Evolutionary conservation across 2,329 filamentous ascomycete genomes (phyloP), one percentile per base, ranked within the genome.

Genomic region (Fusarium sp.): DNA sequence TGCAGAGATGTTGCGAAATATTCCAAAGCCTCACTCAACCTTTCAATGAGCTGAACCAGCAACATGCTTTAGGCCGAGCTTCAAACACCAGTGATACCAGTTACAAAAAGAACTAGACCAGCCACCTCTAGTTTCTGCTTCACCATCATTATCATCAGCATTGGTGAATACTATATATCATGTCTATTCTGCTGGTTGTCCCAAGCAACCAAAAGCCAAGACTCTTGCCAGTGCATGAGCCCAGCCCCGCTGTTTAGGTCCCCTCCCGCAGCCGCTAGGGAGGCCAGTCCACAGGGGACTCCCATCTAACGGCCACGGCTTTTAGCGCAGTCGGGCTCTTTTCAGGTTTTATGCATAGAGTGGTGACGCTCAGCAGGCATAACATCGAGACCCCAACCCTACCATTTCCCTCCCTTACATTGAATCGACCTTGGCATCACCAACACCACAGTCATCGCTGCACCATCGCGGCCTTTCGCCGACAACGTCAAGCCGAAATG

Each of bases 401-500:
- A 19, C 19, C 53, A 52, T 62, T 53, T 48, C 32, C 48, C 56
- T 53, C 44, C 56, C 51, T 57, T 48, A 35, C 37, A 35, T 51
- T 15, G 38, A 45, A 35, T 31, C 45, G 49, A 39, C 53, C 36
- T 53, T 48, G 32, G 57, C 29, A 25, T 51, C 49, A 17, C 47
- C 48, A 57, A 11, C 46, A 56, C 51, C 47, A 50, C 41, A 56
- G 17, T 42, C 31, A 25, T 25, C 23, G 39, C 52, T 33, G 31
- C 29, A 38, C 32, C 56, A 55, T 51, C 47, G 49, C 48, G 61
- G 61, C 51, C 43, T 41, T 45, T 39, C 37, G 31, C 49, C 49
- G 45, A 47, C 14, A 33, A 35, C 35, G 42, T 17, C 43, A 45
- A 44, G 65, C 66, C 66, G 70, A 65, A 65, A 74, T 74, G 73